A percentile compares a stretch with the other conserved stretches of the same genome.
phyloP scores from a whole-genome alignment of 2,329 filamentous ascomycete genomes.

The Trichoderma sp. region DNA sequence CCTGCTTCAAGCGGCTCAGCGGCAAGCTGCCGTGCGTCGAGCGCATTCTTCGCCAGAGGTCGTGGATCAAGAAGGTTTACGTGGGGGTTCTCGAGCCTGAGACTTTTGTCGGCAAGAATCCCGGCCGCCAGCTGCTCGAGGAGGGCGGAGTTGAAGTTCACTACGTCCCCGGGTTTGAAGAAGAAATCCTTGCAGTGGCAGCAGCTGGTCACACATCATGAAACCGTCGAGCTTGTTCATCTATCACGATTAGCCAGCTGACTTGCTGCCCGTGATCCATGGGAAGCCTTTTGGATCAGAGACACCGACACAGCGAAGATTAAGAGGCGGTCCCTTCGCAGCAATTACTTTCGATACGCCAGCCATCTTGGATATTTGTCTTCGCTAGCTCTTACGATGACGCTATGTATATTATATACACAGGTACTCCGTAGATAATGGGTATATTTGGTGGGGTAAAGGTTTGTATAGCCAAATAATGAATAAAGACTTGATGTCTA shows the following conservation, averaged over 20 bases:
- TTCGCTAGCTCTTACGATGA: not conserved
- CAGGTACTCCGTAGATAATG: not conserved
- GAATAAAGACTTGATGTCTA: not conserved
- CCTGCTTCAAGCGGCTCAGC: constrained; percentile 69
- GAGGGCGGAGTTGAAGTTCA: constrained; percentile 71
- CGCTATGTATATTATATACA: no score
- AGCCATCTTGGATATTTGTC: not conserved
- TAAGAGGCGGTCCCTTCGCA: not conserved
- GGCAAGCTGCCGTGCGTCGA: constrained; percentile 77
- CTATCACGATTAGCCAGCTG: not conserved
- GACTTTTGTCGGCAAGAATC: constrained; percentile 82
- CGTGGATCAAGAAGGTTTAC: constrained; percentile 72
- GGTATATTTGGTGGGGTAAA: not conserved
- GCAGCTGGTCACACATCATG: constrained; percentile 66
- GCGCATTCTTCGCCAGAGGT: constrained; percentile 63
- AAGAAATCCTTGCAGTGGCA: constrained; percentile 76
- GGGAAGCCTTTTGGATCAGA: not conserved
- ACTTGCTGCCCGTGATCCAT: not conserved
- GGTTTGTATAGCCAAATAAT: not conserved
- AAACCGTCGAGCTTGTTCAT: not conserved
- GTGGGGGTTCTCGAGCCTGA: constrained; percentile 86
- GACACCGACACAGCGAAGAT: no score
- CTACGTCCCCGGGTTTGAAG: constrained; percentile 70
- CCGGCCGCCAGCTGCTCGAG: constrained; percentile 66
- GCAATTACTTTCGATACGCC: not conserved